Base-by-base conservation (phyloP, 2,329 filamentous ascomycete genomes). In the Dactylellina sp. region DNA sequence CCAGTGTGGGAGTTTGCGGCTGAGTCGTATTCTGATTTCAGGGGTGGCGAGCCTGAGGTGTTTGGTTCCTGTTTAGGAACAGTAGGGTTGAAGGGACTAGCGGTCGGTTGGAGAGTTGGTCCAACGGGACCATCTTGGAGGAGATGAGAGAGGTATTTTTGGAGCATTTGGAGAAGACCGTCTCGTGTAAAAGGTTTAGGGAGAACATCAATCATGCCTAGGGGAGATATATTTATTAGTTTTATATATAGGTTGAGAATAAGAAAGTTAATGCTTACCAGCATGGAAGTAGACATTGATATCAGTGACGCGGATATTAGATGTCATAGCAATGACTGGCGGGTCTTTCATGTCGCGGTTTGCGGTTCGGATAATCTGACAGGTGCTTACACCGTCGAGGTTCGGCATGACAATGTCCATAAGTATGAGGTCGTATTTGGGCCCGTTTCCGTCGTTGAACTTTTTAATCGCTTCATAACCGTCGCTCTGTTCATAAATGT, bases 341-440 rank as follows among this genome's bases (percentile, higher is more conserved):
- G 91, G 89, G 4, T 89, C 87, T 35, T 49, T 56, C 61, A 65
- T 65, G 11, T 65, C 61, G 14, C 53, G 70, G 16, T 49, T 63
- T 9, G 32, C 40, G 39, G 88, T 87, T 60, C 94, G 89, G 76
- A 99, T 97, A 75, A 97, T 88, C 79, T 95, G 91, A 66, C 93
- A 97, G 1, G 95, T 94, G 14, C 93, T 97, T 4, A 98, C 93
- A 77, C 95, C 95, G 79, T 98, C 95, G 61, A 98, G 85, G 76
- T 93, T 91, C 4, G 95, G 95, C 95, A 99, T 98, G 77, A 99
- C 96, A 76, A 99, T 94, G 80, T 95, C 91, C 91, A 94, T 94
- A 75, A 94, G 87, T 76, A 94, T 92, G 61, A 91, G 82, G 77
- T 90, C 87, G 77, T 86, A 90, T 32, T 85, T 37, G 81, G 80